Percentiles rank a stretch among this genome's conserved stretches.
phyloP scores from a whole-genome alignment of 2,329 filamentous ascomycete species.

The Paraphoma chrysanthemicola region DNA sequence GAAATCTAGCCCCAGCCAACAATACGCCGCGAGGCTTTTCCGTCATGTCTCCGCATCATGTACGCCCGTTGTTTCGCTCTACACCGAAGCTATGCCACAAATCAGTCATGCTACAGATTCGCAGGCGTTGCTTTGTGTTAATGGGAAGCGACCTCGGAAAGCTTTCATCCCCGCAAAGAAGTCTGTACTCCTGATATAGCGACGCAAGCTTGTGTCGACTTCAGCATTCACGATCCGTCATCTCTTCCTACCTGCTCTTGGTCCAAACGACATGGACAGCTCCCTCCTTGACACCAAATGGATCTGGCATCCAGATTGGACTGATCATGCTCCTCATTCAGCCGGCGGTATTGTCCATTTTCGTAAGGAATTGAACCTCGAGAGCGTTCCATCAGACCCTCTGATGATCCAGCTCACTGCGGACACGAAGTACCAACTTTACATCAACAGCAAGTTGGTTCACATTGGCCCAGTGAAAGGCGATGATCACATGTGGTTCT shows the following conservation, averaged over 20 bases:
- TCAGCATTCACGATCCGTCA: neutral
- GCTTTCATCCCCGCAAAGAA: neutral
- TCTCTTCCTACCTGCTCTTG: neutral
- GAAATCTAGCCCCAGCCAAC: no score
- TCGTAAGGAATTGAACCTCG: neutral
- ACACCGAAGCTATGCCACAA: no score
- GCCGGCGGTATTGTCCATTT: slow-evolving; percentile 6
- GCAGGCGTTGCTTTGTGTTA: neutral
- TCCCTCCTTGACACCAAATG: neutral
- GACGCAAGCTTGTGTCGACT: neutral
- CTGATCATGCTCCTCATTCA: slow-evolving; percentile 3
- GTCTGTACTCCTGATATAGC: neutral
- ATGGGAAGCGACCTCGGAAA: neutral
- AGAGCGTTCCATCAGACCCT: neutral
- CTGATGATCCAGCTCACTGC: slow-evolving; percentile 44
- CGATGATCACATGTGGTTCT: slow-evolving; percentile 45
- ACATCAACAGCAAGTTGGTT: slow-evolving; percentile 47
- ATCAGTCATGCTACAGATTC: neutral
- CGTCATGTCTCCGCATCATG: no score
- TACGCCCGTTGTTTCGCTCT: no score
- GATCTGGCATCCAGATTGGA: neutral
- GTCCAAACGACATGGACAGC: neutral
- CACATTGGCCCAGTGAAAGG: slow-evolving; percentile 49
- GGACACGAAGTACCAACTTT: slow-evolving; percentile 54
- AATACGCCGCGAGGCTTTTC: no score